Evolutionary conservation across 192 early-diverging fungal species (phyloP).

Genomic region (Dissophora ornata): DNA sequence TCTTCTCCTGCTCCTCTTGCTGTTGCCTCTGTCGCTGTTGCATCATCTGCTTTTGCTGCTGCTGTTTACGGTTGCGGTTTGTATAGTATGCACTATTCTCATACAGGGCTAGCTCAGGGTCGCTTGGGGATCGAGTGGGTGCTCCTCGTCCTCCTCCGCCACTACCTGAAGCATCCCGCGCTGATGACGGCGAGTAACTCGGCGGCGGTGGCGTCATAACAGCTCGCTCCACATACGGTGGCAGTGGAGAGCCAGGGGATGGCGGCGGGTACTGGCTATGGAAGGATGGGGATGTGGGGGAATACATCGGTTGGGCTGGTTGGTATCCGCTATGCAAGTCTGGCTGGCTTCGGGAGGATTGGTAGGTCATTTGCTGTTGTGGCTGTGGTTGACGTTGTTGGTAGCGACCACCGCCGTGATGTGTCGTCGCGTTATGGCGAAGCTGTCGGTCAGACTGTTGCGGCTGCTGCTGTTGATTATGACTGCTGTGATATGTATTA

Average conservation of each 20-base stretch:
- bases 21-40: slow-evolving; percentile 17
- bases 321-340: slow-evolving; percentile 25
- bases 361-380: slow-evolving; percentile 30
- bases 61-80: slow-evolving; percentile 36
- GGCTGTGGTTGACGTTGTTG: slow-evolving; percentile 29
- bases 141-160: background rate
- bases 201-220: slow-evolving; percentile 36
- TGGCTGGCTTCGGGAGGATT: slow-evolving; percentile 29
- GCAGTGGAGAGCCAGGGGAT: slow-evolving; percentile 33
- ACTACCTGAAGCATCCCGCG: background rate
- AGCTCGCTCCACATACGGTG: slow-evolving; percentile 37
- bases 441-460: slow-evolving; percentile 14
- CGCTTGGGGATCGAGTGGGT: slow-evolving; percentile 14
- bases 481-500: slow-evolving; percentile 34
- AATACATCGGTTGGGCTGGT: slow-evolving; percentile 28
- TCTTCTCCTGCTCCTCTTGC: slow-evolving; percentile 8
- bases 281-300: slow-evolving; percentile 45
- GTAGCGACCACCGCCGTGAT: slow-evolving; percentile 5
- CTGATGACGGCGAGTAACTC: slow-evolving; percentile 18
- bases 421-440: slow-evolving; percentile 21
- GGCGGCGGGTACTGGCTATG: slow-evolving; percentile 33
- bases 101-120: slow-evolving; percentile 45
- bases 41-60: slow-evolving; percentile 17
- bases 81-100: slow-evolving; percentile 41
- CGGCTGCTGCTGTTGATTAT: slow-evolving; percentile 9